A percentile compares a stretch with the other conserved stretches of the same genome.
These are phyloP conservation scores for Brettanomyces sp. DNA, from an alignment of 805 yeast species.

Conservation along the genomic window DNA sequence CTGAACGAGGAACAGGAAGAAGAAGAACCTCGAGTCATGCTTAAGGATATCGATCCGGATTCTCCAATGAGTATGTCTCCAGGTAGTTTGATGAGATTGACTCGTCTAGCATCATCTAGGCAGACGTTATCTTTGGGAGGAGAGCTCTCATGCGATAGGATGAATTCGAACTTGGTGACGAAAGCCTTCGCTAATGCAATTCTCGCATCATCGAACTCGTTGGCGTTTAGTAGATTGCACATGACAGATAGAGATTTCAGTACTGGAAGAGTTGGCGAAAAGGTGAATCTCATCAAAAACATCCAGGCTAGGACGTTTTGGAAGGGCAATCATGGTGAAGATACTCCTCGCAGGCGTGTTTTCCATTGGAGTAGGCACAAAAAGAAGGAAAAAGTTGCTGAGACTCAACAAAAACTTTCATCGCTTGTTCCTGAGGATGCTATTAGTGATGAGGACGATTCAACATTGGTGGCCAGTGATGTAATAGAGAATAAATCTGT, in stretches of 20 bases:
- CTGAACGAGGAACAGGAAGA: constrained; percentile 22
- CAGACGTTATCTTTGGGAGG: constrained; percentile 66
- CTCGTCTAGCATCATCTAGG: constrained; percentile 62
- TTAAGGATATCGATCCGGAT: constrained; percentile 45
- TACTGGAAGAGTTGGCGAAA: constrained; percentile 26
- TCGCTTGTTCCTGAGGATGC: background rate
- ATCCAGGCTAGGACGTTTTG: constrained; percentile 37
- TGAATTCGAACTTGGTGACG: constrained; percentile 24
- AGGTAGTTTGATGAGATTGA: constrained; percentile 56
- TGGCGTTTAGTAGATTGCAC: constrained; percentile 24
- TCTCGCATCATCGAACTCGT: constrained; percentile 17
- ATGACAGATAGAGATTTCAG: constrained; percentile 21
- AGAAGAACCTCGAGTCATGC: constrained; percentile 24
- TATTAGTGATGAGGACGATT: background rate
- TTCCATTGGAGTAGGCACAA: constrained; percentile 14
- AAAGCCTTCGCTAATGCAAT: constrained; percentile 24
- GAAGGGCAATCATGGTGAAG: constrained; percentile 20
- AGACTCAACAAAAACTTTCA: constrained; percentile 1
- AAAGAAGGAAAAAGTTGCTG: background rate
- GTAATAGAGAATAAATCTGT: background rate
- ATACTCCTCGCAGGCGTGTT: constrained; percentile 21
- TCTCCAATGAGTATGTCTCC: constrained; percentile 51
- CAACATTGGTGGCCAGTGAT: background rate
- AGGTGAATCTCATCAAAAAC: constrained; percentile 30
- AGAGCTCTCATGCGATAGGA: constrained; percentile 23